Base-by-base conservation (phyloP, 805 yeast genomes). In the Ogataea nitratoaversa region DNA sequence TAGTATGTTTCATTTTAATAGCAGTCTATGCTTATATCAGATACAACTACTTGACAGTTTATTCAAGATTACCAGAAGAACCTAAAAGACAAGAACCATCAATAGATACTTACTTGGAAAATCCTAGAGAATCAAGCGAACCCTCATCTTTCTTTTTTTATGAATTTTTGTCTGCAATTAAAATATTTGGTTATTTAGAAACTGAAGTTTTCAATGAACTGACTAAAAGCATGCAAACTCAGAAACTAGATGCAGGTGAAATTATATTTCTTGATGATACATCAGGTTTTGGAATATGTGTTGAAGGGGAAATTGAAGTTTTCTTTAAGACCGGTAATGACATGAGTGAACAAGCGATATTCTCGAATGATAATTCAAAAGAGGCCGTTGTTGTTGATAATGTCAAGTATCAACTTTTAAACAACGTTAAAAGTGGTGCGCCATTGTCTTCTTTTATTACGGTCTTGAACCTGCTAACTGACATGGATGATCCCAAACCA, bases 161-260 rank as follows among this genome's bases (percentile, higher is more conserved):
- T 59, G 95, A 90, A 58, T 91, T 91, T 53, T 65, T 91, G 34
- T 76, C 86, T 37, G 98, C 96, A 3, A 86, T 93, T 48, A 89
- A 88, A 62, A 84, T 93, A 6, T 93, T 91, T 66, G 98, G 98
- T 2, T 91, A 91, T 60, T 69, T 91, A 36, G 98, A 91, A 49
- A 74, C 82, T 45, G 84, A 86, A 2, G 96, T 91, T 1, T 90
- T 91, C 60, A 95, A 90, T 56, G 98, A 90, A 54, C 72, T 91
- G 51, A 90, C 98, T 3, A 82, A 85, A 56, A 84, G 84, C 45
- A 88, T 91, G 87, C 86, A 86, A 39, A 91, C 98, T 1, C 88
- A 87, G 56, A 83, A 85, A 44, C 59, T 91, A 29, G 80, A 80
- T 20, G 73, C 76, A 5, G 91, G 87, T 28, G 98, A 91, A 57